phyloP scores from a whole-genome alignment of 257 asterid species.

The Solanum etuberosum region DNA sequence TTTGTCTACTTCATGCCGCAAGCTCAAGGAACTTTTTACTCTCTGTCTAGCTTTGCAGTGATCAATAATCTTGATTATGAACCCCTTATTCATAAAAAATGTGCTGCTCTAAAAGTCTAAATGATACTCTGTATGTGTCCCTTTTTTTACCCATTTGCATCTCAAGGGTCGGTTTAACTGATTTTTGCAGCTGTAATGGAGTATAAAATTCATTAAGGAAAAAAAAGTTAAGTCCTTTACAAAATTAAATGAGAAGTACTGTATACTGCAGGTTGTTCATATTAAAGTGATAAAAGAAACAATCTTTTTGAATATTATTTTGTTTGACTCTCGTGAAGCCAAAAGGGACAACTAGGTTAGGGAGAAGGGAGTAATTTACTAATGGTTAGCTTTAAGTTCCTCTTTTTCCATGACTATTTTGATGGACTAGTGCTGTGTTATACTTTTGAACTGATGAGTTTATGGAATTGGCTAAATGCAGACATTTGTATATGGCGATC shows the following conservation, averaged over 20 bases:
- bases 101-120: not conserved
- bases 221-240: not conserved
- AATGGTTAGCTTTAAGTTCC: not conserved
- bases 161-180: not conserved
- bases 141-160: not conserved
- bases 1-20: not conserved
- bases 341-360: not conserved
- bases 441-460: constrained; percentile 2
- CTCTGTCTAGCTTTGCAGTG: not conserved
- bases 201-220: not conserved
- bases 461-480: constrained; percentile 21
- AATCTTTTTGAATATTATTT: not conserved
- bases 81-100: not conserved
- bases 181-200: not conserved
- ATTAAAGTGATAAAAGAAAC: not conserved
- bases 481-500: constrained; percentile 96
- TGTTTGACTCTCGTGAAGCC: not conserved
- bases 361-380: not conserved
- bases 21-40: not conserved
- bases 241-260: not conserved
- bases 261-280: not conserved
- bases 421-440: not conserved
- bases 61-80: not conserved
- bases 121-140: not conserved
- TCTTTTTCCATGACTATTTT: not conserved